phyloP scores from a whole-genome alignment of 768 basidiomycete species.

The Hericium alpestre region DNA sequence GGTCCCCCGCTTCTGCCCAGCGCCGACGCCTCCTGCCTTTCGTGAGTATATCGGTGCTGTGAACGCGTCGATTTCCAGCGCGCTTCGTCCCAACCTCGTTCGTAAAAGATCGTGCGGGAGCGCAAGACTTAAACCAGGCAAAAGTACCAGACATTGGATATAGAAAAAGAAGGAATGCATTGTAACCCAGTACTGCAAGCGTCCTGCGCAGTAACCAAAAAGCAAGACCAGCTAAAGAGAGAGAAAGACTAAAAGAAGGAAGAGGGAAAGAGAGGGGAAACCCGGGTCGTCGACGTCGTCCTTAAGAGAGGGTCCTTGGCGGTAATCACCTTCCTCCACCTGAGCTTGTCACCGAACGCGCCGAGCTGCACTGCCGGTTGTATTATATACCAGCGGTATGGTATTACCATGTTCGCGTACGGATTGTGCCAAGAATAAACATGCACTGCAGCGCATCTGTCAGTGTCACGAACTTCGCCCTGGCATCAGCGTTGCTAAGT shows the following conservation, averaged over 20 bases:
- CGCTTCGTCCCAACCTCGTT: background rate
- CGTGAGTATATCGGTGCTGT: constrained; percentile 5
- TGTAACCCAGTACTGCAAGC: background rate
- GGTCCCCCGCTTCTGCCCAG: constrained; percentile 3
- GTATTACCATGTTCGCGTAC: no score
- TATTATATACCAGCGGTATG: no score
- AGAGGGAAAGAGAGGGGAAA: background rate
- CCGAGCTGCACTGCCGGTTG: no score
- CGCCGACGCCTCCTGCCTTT: background rate
- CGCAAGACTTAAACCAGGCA: background rate
- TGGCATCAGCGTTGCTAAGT: no score
- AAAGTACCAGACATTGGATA: background rate
- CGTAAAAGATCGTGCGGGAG: background rate
- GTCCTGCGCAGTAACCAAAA: constrained; percentile 5
- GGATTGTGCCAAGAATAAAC: no score
- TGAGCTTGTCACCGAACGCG: no score
- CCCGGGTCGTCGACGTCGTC: background rate
- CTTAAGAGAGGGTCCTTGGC: background rate
- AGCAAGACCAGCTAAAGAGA: background rate
- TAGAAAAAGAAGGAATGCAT: background rate
- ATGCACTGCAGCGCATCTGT: no score
- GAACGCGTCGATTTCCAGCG: background rate
- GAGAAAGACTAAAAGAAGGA: background rate
- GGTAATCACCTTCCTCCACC: no score
- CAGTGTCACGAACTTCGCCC: no score